Base-by-base conservation (phyloP, 75 land plant genomes). In the Chamaecyparis obtusa region DNA sequence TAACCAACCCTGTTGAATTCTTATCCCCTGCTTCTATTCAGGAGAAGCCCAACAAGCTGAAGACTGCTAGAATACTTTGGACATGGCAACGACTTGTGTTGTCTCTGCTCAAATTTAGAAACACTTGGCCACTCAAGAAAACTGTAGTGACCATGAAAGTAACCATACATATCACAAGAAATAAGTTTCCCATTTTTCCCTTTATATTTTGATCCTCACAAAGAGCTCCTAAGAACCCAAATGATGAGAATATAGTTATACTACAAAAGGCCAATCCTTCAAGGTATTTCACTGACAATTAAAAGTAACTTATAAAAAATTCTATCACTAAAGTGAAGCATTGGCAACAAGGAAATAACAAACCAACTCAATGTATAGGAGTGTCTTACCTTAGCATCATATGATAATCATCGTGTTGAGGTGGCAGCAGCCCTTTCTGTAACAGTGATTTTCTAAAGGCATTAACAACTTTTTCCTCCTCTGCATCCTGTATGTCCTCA, bases 361-460 rank as follows among this genome's bases (percentile, higher is more conserved):
- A 16, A 44, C 21, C 33, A 0, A 81, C 30, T 17, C 46, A n/a
- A 81, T 44, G 11, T 30, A 24, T n/a, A 41, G 35, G 19, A 48
- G 21, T 32, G 36, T 54, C 14, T 74, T 85, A 96, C 99, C 99
- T 95, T 39, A 97, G 87, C 91, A 97, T 84, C 86, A 87, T 92
- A 86, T 94, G 95, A 87, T 98, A 96, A 89, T 96, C 95, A 91
- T 98, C 99, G 87, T 95, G 95, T 60, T 87, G 92, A 36, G 86
- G 54, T 86, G 99, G 99, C 16, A 98, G 91, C 84, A 98, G 90
- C n/a, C 94, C 89, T 35, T 92, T 91, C 27, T 86, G 54, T 5
- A 95, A 37, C 24, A 97, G 88, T 54, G 88, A 84, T 77, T 91
- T 91, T 5, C 99, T 94, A 88, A 97, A 92, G 37, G 91, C 94